phyloP scores from a whole-genome alignment of 2,329 filamentous ascomycete species.

The Sarocladium strictum region DNA sequence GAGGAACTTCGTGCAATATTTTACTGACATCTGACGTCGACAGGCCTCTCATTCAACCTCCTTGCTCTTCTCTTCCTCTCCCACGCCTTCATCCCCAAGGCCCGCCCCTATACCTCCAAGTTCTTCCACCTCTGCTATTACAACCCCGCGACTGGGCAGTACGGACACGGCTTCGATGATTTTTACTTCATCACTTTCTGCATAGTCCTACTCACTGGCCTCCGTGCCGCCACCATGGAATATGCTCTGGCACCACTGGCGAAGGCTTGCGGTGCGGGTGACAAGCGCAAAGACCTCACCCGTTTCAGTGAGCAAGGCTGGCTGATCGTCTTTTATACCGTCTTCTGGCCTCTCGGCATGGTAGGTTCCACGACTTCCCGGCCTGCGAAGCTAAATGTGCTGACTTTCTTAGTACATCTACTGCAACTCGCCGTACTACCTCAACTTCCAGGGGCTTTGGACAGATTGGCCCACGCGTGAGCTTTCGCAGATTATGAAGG shows the following conservation, averaged over 20 bases:
- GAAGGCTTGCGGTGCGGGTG: conserved; percentile 59
- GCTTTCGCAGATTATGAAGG: conserved; percentile 69
- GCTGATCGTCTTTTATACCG: conserved; percentile 75
- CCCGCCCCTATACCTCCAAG: conserved; percentile 72
- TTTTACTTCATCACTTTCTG: conserved; percentile 70
- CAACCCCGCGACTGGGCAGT: conserved; percentile 61
- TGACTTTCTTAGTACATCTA: conserved; percentile 63
- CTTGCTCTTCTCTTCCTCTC: conserved; percentile 76
- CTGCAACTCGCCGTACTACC: conserved; percentile 69
- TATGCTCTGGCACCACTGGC: conserved; percentile 78
- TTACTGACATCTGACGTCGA: conserved; percentile 7
- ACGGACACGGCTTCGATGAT: conserved; percentile 75
- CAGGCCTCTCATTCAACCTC: conserved; percentile 78
- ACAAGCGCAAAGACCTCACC: conserved; percentile 67
- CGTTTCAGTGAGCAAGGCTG: conserved; percentile 94
- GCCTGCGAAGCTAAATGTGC: background rate
- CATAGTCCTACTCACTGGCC: conserved; percentile 78
- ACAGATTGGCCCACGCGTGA: conserved; percentile 76
- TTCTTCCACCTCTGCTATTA: conserved; percentile 87
- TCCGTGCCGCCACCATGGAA: conserved; percentile 81
- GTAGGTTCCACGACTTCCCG: conserved; percentile 53
- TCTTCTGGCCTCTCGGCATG: conserved; percentile 80
- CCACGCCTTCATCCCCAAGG: conserved; percentile 75
- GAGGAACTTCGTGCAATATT: background rate
- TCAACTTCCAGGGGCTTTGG: conserved; percentile 76